These are phyloP conservation scores for Boeremia exigua DNA, from an alignment of 2,329 filamentous ascomycete species.

Conservation along the genomic window DNA sequence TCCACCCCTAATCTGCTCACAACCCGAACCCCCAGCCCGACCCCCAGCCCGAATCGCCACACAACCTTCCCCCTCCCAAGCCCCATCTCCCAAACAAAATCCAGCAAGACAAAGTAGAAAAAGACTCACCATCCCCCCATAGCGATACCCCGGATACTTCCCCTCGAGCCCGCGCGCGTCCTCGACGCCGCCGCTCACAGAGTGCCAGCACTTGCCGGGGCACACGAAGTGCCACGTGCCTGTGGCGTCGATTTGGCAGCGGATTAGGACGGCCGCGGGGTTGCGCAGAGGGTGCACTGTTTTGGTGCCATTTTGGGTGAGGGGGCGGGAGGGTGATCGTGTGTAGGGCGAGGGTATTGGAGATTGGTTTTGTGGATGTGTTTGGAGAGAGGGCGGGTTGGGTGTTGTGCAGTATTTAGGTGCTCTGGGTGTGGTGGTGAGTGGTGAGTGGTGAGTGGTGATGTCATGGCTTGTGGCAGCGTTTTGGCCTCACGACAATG, in stretches of 20 bases:
- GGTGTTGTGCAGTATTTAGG: no score
- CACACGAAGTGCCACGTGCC: constrained; percentile 54
- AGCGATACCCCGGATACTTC: constrained; percentile 28
- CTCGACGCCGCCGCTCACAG: constrained; percentile 52
- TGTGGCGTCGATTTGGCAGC: constrained; percentile 52
- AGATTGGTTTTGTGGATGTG: not conserved
- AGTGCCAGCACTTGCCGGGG: constrained; percentile 52
- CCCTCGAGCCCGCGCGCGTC: constrained; percentile 42
- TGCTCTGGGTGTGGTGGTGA: not conserved
- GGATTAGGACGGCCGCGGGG: constrained; percentile 48
- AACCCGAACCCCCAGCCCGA: no score
- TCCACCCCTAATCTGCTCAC: no score
- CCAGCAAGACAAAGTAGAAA: no score
- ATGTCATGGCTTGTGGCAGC: not conserved
- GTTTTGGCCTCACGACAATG: no score
- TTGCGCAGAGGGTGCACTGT: constrained; percentile 50
- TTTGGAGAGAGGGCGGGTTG: not conserved
- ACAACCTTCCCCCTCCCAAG: no score
- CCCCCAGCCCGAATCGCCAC: no score
- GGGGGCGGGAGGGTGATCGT: not conserved
- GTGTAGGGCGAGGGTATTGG: not conserved
- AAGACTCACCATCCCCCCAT: constrained; percentile 45
- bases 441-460: not conserved
- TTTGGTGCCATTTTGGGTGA: constrained; percentile 34
- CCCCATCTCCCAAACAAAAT: no score